Conservation (phyloP, 2,329 filamentous ascomycete genomes). For the Coniochaeta sp. region DNA sequence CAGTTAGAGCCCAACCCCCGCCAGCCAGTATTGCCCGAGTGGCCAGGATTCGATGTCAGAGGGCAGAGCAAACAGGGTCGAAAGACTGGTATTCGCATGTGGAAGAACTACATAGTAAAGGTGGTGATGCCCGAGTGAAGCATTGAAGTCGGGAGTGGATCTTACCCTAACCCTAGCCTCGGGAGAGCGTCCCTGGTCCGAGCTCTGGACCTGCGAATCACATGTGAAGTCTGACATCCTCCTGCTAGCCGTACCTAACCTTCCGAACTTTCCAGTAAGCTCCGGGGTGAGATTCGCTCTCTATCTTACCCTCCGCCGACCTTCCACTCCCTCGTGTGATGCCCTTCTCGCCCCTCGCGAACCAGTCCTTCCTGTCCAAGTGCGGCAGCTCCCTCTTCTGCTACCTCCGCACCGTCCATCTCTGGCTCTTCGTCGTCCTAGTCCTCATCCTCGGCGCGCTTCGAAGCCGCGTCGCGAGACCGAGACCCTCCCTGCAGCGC, state of each 20-base stretch:
- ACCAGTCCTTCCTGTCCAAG: constrained; percentile 23
- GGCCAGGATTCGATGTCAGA: too few relatives aligned
- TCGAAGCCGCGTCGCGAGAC: constrained; percentile 19
- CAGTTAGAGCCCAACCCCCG: too few relatives aligned
- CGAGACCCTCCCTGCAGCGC: not conserved
- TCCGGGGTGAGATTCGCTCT: too few relatives aligned
- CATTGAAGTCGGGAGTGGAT: too few relatives aligned
- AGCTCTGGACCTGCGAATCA: not conserved
- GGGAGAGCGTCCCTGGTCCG: too few relatives aligned
- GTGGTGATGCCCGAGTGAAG: too few relatives aligned
- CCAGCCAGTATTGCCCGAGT: too few relatives aligned
- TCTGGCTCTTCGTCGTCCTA: constrained; percentile 33
- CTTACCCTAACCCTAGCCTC: too few relatives aligned
- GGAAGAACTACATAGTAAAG: too few relatives aligned
- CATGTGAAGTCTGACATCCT: not conserved
- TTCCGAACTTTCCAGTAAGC: too few relatives aligned
- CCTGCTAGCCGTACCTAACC: not conserved
- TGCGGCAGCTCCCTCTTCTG: constrained; percentile 35
- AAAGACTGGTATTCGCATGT: too few relatives aligned
- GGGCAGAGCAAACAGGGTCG: too few relatives aligned
- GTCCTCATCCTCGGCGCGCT: constrained; percentile 27
- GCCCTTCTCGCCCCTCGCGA: constrained; percentile 5
- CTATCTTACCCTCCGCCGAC: not conserved
- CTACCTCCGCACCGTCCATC: constrained; percentile 28
- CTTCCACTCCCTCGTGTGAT: not conserved